Base-by-base conservation (phyloP, 192 early-diverging fungal genomes). In the Coemansia sp. region DNA sequence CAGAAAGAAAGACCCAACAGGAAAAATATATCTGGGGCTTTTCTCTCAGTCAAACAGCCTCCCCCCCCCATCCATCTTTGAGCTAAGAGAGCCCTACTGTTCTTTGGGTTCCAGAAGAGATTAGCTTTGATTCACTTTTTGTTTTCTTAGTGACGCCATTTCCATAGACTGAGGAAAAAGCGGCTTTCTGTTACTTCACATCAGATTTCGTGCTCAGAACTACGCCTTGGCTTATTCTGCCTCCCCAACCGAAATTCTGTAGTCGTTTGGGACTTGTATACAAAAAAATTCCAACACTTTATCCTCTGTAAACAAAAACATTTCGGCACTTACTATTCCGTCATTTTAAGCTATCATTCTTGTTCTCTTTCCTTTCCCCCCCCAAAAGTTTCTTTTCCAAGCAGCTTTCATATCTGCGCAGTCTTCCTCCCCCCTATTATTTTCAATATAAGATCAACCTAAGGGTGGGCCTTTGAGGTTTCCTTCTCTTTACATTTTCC, bases 341-440 rank as follows among this genome's bases (percentile, higher is more conserved):
- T 8, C 24, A 25, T 25, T 21, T 24, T 51, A 51, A 25, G 49
- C 49, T 54, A 25, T 27, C 4, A 6, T n/a, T 26, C 54, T 31
- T 26, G 31, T 65, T 65, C 63, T 44, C 34, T 30, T 53, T 56
- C 25, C 54, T 26, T 50, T 22, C 48, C 44, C 31, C 49, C 51
- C 22, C 53, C 48, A 54, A 56, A 28, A 51, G 63, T 41, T 56
- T 56, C 52, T 65, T 65, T 38, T 65, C 44, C 49, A 49, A 30
- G 53, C 54, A 54, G 63, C 54, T 54, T 32, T 56, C 52, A 56
- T 65, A 28, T 65, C 54, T 65, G 49, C 54, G 63, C 63, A 54
- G 63, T 38, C 41, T 32, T 5, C 21, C 5, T 5, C 31, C 28
- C 18, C 21, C 41, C 44, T 54, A 14, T 7, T 56, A 18, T 47